Evolutionary conservation across 345 rosid species (phyloP).

Genomic region (Boechera retrofracta): DNA sequence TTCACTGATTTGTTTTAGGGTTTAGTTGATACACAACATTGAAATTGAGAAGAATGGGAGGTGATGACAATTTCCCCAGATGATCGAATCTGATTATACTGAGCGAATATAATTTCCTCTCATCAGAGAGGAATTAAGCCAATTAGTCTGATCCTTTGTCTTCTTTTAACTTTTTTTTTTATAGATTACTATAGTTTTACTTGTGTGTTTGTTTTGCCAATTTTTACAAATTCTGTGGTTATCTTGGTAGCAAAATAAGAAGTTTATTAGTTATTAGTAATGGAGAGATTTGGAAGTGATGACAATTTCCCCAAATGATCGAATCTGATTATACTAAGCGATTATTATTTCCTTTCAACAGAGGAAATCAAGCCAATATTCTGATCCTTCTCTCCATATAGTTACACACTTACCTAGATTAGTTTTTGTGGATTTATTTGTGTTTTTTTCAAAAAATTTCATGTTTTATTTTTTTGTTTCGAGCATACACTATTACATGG

Average conservation of each 20-base stretch:
- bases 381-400: conserved; percentile 42
- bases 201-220: no score
- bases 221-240: no score
- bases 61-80: conserved; percentile 49
- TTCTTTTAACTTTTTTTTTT: background rate
- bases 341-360: conserved; percentile 25
- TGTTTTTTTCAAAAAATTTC: no score
- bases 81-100: conserved; percentile 47
- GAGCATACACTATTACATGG: no score
- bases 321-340: conserved; percentile 45
- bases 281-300: conserved; percentile 42
- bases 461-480: background rate
- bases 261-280: background rate
- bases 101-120: conserved; percentile 36
- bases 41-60: conserved; percentile 24
- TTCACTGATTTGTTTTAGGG: background rate
- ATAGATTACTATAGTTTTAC: background rate
- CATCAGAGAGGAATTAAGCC: conserved; percentile 41
- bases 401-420: no score
- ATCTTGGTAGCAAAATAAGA: no score
- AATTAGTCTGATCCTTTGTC: conserved; percentile 40
- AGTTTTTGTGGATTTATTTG: no score
- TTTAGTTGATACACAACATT: background rate
- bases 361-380: conserved; percentile 45
- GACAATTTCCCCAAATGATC: conserved; percentile 50